These are phyloP conservation scores for Russula sp. DNA, from an alignment of 768 basidiomycete species.

Conservation along the genomic window DNA sequence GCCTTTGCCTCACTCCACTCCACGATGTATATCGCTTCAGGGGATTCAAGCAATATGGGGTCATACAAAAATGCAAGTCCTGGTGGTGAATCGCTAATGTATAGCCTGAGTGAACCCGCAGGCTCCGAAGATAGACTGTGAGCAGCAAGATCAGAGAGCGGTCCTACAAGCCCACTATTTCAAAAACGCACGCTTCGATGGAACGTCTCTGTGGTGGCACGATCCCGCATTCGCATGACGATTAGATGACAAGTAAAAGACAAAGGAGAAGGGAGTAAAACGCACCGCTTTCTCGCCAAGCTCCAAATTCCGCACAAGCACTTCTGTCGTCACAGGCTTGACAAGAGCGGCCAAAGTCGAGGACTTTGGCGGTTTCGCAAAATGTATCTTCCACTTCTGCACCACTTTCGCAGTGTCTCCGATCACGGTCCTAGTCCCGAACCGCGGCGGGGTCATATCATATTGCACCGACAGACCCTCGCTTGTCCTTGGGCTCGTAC, in stretches of 20 bases:
- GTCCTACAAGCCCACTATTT: background rate
- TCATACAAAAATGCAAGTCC: constrained; percentile 52
- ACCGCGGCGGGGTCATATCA: constrained; percentile 11
- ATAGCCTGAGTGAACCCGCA: constrained; percentile 40
- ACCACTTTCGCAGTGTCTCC: constrained; percentile 14
- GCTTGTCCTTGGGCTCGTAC: constrained; percentile 20
- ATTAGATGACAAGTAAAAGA: background rate
- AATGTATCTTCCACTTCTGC: constrained; percentile 45
- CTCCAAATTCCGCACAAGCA: constrained; percentile 35
- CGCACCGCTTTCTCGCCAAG: constrained; percentile 46
- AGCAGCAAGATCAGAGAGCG: background rate
- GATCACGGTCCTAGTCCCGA: constrained; percentile 10
- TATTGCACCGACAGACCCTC: constrained; percentile 28
- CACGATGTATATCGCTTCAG: constrained; percentile 44
- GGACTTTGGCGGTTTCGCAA: constrained; percentile 40
- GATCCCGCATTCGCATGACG: background rate
- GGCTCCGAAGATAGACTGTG: constrained; percentile 19
- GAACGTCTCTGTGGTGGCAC: constrained; percentile 32
- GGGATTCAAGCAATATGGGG: constrained; percentile 53
- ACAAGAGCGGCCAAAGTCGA: constrained; percentile 33
- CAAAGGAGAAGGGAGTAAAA: background rate
- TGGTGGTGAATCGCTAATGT: constrained; percentile 40
- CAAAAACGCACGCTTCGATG: constrained; percentile 27
- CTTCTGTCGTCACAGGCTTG: constrained; percentile 37
- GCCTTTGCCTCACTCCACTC: constrained; percentile 48